Evolutionary conservation across 129 eudicot genomes (phyloP).

Genomic region (Centella asiatica): DNA sequence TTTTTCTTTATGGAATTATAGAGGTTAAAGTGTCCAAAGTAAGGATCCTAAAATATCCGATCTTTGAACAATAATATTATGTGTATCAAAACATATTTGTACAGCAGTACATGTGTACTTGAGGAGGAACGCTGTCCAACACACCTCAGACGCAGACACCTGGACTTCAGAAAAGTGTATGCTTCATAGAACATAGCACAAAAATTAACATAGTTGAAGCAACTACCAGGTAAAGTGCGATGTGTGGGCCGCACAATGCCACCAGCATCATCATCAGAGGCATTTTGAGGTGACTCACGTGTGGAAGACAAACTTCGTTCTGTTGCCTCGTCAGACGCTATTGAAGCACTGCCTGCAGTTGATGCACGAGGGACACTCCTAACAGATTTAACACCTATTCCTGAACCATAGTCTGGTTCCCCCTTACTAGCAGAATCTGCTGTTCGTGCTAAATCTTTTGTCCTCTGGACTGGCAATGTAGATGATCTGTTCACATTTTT

Average conservation of each 20-base stretch:
- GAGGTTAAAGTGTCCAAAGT: no score
- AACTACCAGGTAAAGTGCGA: conserved; percentile 84
- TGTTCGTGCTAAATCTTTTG: conserved; percentile 26
- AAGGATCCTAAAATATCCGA: no score
- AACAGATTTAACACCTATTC: conserved; percentile 18
- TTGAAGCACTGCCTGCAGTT: conserved; percentile 44
- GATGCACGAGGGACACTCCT: conserved; percentile 29
- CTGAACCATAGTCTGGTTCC: conserved; percentile 42
- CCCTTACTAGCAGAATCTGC: conserved; percentile 23
- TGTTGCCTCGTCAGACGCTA: conserved; percentile 49
- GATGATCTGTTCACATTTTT: conserved; percentile 38
- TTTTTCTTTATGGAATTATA: no score
- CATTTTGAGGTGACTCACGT: conserved; percentile 36
- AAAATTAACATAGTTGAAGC: neutral
- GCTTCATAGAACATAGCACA: neutral
- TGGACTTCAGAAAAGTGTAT: no score
- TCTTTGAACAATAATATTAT: no score
- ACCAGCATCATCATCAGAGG: conserved; percentile 58
- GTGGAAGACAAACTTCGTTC: conserved; percentile 30
- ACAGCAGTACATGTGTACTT: no score
- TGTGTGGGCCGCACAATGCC: conserved; percentile 24
- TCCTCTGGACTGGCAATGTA: conserved; percentile 34
- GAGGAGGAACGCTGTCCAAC: no score
- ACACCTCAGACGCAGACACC: no score
- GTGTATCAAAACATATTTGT: no score